These are phyloP conservation scores for Saccharomyces hybrid DNA, from an alignment of 1,139 yeast genomes.

Conservation along the genomic window DNA sequence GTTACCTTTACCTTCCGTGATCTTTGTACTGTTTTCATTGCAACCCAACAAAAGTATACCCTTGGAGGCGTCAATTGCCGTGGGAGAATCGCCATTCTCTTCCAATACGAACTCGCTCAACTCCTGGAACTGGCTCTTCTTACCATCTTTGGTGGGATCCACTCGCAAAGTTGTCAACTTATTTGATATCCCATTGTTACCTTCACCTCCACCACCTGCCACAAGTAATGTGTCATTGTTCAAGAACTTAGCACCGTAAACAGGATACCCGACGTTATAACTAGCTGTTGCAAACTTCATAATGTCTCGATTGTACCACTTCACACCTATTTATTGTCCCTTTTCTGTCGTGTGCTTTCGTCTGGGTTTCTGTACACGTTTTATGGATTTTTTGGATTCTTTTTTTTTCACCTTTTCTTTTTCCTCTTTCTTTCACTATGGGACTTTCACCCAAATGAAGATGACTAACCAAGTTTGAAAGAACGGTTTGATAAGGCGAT, in stretches of 20 bases:
- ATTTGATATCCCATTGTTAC: constrained; percentile 83
- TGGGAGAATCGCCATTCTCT: constrained; percentile 69
- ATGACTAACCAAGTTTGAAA: neutral
- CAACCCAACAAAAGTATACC: constrained; percentile 60
- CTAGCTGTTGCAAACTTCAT: constrained; percentile 30
- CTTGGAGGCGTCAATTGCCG: constrained; percentile 51
- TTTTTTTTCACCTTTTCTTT: neutral
- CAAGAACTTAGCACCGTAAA: constrained; percentile 68
- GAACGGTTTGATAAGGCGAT: no score
- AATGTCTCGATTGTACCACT: neutral
- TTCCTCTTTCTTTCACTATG: neutral
- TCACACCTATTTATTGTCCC: neutral
- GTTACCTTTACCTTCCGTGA: constrained; percentile 53
- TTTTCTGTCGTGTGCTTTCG: neutral
- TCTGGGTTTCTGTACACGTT: neutral
- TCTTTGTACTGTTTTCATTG: constrained; percentile 55
- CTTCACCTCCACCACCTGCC: constrained; percentile 96
- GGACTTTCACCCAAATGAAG: neutral
- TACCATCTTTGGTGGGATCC: constrained; percentile 1
- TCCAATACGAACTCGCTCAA: constrained; percentile 55
- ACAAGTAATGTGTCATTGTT: constrained; percentile 56
- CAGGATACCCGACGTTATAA: constrained; percentile 65
- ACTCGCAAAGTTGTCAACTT: constrained; percentile 49
- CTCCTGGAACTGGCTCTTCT: constrained; percentile 46
- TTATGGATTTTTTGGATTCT: neutral